Base-by-base conservation (phyloP, 225 moss, liverwort and hornwort species). In the Anthoceros angustus region DNA sequence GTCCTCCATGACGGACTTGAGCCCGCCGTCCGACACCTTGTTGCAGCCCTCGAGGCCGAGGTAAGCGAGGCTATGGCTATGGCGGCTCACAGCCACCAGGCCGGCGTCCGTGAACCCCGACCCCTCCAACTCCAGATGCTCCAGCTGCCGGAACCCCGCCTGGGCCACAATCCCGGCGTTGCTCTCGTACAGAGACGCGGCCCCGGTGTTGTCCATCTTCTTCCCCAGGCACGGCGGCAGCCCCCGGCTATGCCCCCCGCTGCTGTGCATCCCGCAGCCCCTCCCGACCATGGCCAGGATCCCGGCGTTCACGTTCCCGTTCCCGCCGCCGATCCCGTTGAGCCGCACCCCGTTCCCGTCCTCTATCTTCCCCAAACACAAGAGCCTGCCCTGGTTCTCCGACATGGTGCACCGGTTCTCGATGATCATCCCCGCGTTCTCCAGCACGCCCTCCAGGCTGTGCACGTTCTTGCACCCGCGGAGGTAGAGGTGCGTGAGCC, bases 1-100 rank as follows among this genome's bases (percentile, higher is more conserved):
- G 42, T 70, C 70, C 24, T 70, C 70, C 70, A 70, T 70, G 25
- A 70, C 70, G 8, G 45, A 39, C 70, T 64, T 70, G 41, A 70
- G 23, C 25, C 70, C 70, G 42, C 43, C 70, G 49, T 70, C 70
- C 6, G 63, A 62, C 9, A 70, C 38, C 64, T 70, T 69, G 15
- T 62, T 25, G 38, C 70, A 70, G 7, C 70, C 70, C 21, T 70
- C 43, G 15, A 70, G 64, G 32, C 42, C 62, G 32, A 70, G 64
- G 40, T 43, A 32, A 14, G 42, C 42, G 42, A 70, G 50, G 32
- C 63, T 46, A 23, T 25, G 63, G 64, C 63, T 62, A 64, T 45
- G 63, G 23, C 43, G 63, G 70, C 63, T 64, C 0, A 63, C 45
- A 15, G 70, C 63, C 32, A 64, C 42, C 70, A 70, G 64, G 18